These are phyloP conservation scores for Apium graveolens DNA, from an alignment of 129 eudicot species.

Conservation along the genomic window DNA sequence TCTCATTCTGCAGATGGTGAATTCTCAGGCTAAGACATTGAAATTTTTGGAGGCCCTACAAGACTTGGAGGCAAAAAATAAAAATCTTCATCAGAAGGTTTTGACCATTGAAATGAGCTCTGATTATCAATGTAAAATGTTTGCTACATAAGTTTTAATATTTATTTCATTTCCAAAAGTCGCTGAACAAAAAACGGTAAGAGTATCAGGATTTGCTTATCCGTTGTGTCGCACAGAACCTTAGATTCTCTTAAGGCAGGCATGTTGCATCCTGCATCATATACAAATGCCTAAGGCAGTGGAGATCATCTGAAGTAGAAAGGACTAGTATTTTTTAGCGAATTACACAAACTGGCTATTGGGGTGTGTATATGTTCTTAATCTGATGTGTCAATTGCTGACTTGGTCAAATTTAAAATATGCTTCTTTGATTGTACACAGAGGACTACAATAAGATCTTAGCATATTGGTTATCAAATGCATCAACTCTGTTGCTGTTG, in stretches of 20 bases:
- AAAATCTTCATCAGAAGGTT: slow-evolving; percentile 84
- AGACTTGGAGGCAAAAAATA: slow-evolving; percentile 76
- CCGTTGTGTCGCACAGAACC: slow-evolving; percentile 72
- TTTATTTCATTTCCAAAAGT: too few species aligned
- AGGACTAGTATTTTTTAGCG: slow-evolving; percentile 81
- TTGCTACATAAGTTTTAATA: too few species aligned
- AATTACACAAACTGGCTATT: slow-evolving; percentile 74
- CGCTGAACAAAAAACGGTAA: slow-evolving; percentile 76
- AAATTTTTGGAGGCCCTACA: slow-evolving; percentile 44
- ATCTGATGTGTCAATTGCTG: neutral
- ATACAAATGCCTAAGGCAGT: slow-evolving; percentile 83
- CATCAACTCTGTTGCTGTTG: slow-evolving; percentile 67
- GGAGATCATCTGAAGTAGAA: slow-evolving; percentile 91
- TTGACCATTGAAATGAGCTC: too few species aligned
- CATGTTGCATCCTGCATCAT: slow-evolving; percentile 92
- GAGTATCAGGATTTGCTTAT: slow-evolving; percentile 88
- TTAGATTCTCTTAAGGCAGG: slow-evolving; percentile 78
- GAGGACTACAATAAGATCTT: slow-evolving; percentile 75
- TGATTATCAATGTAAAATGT: too few species aligned
- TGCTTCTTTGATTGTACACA: slow-evolving; percentile 37
- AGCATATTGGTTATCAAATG: slow-evolving; percentile 89
- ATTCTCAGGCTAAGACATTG: too few species aligned
- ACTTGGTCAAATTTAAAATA: neutral
- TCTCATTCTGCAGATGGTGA: too few species aligned
- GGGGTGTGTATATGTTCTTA: slow-evolving; percentile 41